A percentile compares a stretch with the other conserved stretches of the same genome.
These are phyloP conservation scores for Osmanthus fragrans DNA, from an alignment of 257 asterid species.

Conservation along the genomic window DNA sequence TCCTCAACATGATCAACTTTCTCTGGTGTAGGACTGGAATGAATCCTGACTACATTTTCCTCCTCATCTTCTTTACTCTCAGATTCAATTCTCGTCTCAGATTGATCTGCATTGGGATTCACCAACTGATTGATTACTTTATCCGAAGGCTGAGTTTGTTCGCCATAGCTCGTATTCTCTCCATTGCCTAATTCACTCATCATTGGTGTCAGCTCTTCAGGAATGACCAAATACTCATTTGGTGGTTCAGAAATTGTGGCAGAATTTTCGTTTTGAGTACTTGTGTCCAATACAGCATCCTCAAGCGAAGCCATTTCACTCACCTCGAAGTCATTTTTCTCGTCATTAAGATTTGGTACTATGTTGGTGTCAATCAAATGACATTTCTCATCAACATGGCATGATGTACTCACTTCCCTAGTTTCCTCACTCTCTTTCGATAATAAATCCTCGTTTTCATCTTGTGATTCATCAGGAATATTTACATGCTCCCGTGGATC, in stretches of 20 bases:
- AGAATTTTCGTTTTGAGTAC: constrained; percentile 15
- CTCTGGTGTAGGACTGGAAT: constrained; percentile 6
- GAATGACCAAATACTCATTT: constrained; percentile 21
- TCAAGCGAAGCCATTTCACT: constrained; percentile 9
- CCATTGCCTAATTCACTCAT: constrained; percentile 17
- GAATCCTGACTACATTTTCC: background rate
- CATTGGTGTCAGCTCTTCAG: constrained; percentile 20
- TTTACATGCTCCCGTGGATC: constrained; percentile 19
- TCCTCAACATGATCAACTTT: constrained; percentile 11
- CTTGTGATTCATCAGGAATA: constrained; percentile 29
- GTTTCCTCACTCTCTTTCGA: constrained; percentile 20
- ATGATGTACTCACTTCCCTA: constrained; percentile 2
- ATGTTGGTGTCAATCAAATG: background rate
- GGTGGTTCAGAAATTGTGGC: constrained; percentile 16
- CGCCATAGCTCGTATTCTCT: constrained; percentile 11
- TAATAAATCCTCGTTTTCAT: constrained; percentile 19
- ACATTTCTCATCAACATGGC: constrained; percentile 15
- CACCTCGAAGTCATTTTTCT: constrained; percentile 7
- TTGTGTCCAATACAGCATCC: constrained; percentile 13
- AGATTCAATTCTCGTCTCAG: background rate
- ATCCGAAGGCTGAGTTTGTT: constrained; percentile 14
- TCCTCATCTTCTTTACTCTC: constrained; percentile 20
- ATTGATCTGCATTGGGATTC: constrained; percentile 10
- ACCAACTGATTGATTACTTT: constrained; percentile 16
- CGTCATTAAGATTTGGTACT: background rate